These are phyloP conservation scores for Aechmea fasciata DNA, from an alignment of 176 grass and related monocot genomes.

Conservation along the genomic window DNA sequence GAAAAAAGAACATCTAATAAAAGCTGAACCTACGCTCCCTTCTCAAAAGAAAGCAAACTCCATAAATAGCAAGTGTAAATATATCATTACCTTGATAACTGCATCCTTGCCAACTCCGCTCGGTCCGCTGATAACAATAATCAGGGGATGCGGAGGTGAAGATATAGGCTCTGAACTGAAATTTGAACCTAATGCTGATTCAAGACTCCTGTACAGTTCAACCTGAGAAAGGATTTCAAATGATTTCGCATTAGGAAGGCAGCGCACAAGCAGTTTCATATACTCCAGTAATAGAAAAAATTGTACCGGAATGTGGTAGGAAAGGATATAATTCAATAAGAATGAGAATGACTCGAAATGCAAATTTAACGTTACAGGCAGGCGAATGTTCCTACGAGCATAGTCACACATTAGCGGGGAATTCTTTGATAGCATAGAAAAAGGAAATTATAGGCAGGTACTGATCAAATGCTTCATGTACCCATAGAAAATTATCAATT, in stretches of 20 bases:
- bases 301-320: too few relatives aligned
- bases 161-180: slow-evolving; percentile 74
- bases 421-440: too few relatives aligned
- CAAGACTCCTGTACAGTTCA: slow-evolving; percentile 55
- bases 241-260: not conserved
- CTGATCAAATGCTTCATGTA: too few relatives aligned
- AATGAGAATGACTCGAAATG: too few relatives aligned
- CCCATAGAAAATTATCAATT: too few relatives aligned
- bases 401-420: too few relatives aligned
- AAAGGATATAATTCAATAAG: too few relatives aligned
- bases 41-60: not conserved
- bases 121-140: slow-evolving; percentile 88
- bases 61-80: not conserved
- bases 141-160: slow-evolving; percentile 59
- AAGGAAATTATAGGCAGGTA: too few relatives aligned
- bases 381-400: too few relatives aligned
- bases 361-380: too few relatives aligned
- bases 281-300: not conserved
- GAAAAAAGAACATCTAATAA: not conserved
- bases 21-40: not conserved
- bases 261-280: slow-evolving; percentile 6
- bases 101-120: slow-evolving; percentile 97
- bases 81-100: slow-evolving; percentile 64
- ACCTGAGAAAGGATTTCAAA: slow-evolving; percentile 24
- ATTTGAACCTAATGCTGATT: slow-evolving; percentile 56